phyloP scores from a whole-genome alignment of 768 basidiomycete genomes.

The Phaeolepiota aurea region DNA sequence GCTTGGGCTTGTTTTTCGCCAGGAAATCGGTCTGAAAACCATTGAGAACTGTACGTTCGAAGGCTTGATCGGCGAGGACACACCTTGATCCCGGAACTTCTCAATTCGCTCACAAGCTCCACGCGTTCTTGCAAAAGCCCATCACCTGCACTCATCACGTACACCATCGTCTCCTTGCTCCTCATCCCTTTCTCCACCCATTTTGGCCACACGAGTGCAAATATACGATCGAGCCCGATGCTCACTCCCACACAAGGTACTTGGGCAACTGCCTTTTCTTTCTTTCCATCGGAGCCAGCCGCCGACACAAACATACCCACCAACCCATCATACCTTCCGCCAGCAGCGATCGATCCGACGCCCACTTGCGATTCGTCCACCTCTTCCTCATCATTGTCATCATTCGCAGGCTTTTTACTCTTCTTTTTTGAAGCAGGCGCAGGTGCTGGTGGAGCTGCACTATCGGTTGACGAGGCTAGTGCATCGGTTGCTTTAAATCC shows the following conservation, averaged over 20 bases:
- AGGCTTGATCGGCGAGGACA: constrained; percentile 11
- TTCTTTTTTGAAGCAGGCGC: constrained; percentile 22
- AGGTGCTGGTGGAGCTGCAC: constrained; percentile 19
- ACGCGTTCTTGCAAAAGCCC: constrained; percentile 84
- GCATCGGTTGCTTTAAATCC: constrained; percentile 59
- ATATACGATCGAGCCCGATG: constrained; percentile 90
- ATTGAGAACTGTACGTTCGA: neutral
- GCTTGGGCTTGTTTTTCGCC: constrained; percentile 88
- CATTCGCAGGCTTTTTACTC: constrained; percentile 36
- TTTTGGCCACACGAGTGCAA: constrained; percentile 83
- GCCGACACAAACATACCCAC: constrained; percentile 87
- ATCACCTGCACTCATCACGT: constrained; percentile 87
- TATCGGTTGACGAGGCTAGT: constrained; percentile 27
- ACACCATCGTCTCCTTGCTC: constrained; percentile 89
- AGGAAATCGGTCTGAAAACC: constrained; percentile 74
- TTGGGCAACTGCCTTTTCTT: constrained; percentile 49
- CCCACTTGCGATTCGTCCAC: constrained; percentile 90
- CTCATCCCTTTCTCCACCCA: constrained; percentile 75
- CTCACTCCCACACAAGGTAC: constrained; percentile 90
- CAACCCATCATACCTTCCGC: constrained; percentile 92
- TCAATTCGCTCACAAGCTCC: constrained; percentile 65
- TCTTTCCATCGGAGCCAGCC: constrained; percentile 52
- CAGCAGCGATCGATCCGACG: constrained; percentile 98
- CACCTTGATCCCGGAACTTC: constrained; percentile 86
- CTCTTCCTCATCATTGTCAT: constrained; percentile 62